phyloP scores from a whole-genome alignment of 306 rosid species.

The Clitoria ternatea region DNA sequence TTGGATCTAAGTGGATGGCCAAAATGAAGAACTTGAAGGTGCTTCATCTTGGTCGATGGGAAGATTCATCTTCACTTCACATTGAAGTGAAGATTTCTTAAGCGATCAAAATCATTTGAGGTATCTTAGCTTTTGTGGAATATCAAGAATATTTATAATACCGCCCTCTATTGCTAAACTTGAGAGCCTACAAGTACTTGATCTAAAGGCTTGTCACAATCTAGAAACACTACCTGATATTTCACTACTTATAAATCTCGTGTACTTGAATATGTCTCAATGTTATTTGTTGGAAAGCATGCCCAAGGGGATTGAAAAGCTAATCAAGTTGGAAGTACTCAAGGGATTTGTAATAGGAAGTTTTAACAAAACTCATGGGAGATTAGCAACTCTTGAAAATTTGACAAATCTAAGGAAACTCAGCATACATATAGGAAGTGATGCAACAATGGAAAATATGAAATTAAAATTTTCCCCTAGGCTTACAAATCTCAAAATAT shows the following conservation, averaged over 20 bases:
- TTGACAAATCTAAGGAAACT: background rate
- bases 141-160: background rate
- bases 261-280: slow-evolving; percentile 27
- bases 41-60: slow-evolving; percentile 29
- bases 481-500: background rate
- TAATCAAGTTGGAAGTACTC: slow-evolving; percentile 24
- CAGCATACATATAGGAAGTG: background rate
- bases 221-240: slow-evolving; percentile 35
- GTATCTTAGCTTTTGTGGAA: slow-evolving; percentile 15
- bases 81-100: slow-evolving; percentile 9
- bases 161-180: background rate
- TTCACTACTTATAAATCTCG: slow-evolving; percentile 12
- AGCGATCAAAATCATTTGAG: background rate
- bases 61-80: background rate
- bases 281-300: slow-evolving; percentile 39
- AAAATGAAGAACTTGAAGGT: background rate
- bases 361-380: background rate
- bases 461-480: background rate
- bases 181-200: background rate
- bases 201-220: slow-evolving; percentile 27
- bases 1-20: background rate
- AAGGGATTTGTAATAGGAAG: slow-evolving; percentile 36
- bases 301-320: slow-evolving; percentile 33
- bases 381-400: background rate
- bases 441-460: background rate